A percentile compares a stretch with the other conserved stretches of the same genome.
phyloP scores from a whole-genome alignment of 2,329 filamentous ascomycete genomes.

The Arthrinium puccinioides region DNA sequence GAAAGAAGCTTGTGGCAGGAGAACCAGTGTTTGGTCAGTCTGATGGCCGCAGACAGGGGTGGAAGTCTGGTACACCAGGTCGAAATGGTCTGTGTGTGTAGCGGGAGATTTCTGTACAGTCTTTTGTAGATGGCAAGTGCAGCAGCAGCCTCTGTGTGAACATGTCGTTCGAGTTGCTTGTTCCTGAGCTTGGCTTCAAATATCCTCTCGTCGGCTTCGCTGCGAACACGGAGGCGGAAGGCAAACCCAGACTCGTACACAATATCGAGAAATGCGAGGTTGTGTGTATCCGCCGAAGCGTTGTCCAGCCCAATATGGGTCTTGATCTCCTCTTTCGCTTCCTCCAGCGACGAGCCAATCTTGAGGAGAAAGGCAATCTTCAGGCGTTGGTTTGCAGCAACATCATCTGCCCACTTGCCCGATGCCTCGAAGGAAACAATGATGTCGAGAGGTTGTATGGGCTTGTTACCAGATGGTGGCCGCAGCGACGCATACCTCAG shows the following conservation, averaged over 20 bases:
- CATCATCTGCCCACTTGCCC: slow-evolving; percentile 85
- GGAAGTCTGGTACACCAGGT: slow-evolving; percentile 76
- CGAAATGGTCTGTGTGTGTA: slow-evolving; percentile 75
- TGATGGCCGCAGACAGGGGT: slow-evolving; percentile 72
- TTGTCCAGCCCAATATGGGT: slow-evolving; percentile 79
- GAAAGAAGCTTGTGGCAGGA: slow-evolving; percentile 68
- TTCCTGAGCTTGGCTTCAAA: slow-evolving; percentile 74
- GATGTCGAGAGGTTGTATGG: slow-evolving; percentile 60
- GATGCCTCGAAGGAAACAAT: slow-evolving; percentile 91
- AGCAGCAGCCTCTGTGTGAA: slow-evolving; percentile 61
- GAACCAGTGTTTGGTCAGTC: slow-evolving; percentile 87
- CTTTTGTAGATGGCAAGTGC: slow-evolving; percentile 67
- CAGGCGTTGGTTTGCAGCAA: slow-evolving; percentile 84
- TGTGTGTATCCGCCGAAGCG: slow-evolving; percentile 57
- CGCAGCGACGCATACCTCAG: slow-evolving; percentile 66
- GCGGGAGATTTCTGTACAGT: slow-evolving; percentile 62
- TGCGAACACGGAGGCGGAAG: slow-evolving; percentile 82
- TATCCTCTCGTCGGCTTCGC: slow-evolving; percentile 77
- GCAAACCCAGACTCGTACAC: slow-evolving; percentile 62
- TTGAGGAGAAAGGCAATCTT: slow-evolving; percentile 85
- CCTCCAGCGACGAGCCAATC: slow-evolving; percentile 63
- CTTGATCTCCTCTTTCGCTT: slow-evolving; percentile 50
- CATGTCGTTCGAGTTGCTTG: slow-evolving; percentile 56
- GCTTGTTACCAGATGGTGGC: slow-evolving; percentile 37
- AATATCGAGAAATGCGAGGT: slow-evolving; percentile 77